Percentiles rank a stretch among this genome's conserved stretches.
phyloP scores from a whole-genome alignment of 129 eudicot genomes.

The Arctium lappa region DNA sequence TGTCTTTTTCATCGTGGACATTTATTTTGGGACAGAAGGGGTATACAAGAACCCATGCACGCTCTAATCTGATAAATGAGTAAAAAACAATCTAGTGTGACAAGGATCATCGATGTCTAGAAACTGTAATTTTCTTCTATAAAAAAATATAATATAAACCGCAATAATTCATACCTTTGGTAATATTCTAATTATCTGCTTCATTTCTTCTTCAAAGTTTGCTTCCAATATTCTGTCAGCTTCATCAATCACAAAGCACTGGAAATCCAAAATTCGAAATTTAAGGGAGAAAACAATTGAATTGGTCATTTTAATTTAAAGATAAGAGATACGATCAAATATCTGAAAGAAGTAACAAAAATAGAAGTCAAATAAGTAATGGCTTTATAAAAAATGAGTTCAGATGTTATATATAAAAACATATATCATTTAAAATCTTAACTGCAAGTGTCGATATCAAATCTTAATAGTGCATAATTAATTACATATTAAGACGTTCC shows the following conservation, averaged over 20 bases:
- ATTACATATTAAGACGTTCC: not conserved
- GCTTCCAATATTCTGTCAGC: constrained; percentile 96
- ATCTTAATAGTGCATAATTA: not conserved
- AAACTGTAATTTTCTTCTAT: not conserved
- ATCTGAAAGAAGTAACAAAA: not conserved
- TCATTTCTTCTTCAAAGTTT: constrained; percentile 91
- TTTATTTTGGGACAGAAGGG: too few species aligned
- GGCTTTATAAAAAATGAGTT: not conserved
- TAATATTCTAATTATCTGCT: constrained; percentile 61
- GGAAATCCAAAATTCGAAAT: constrained; percentile 27
- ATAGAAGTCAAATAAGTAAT: not conserved
- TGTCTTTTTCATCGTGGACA: not conserved
- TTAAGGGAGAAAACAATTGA: not conserved
- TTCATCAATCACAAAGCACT: constrained; percentile 88
- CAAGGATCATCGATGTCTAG: too few species aligned
- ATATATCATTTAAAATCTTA: too few species aligned
- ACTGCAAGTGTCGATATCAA: too few species aligned
- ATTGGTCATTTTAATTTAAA: not conserved
- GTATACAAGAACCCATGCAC: not conserved
- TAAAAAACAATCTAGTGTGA: not conserved
- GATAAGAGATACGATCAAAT: not conserved
- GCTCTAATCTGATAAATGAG: not conserved
- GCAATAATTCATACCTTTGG: constrained; percentile 53
- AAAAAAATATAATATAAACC: not conserved
- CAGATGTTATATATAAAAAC: not conserved